phyloP scores from a whole-genome alignment of 2,329 filamentous ascomycete genomes.

The Neonectria faginata region DNA sequence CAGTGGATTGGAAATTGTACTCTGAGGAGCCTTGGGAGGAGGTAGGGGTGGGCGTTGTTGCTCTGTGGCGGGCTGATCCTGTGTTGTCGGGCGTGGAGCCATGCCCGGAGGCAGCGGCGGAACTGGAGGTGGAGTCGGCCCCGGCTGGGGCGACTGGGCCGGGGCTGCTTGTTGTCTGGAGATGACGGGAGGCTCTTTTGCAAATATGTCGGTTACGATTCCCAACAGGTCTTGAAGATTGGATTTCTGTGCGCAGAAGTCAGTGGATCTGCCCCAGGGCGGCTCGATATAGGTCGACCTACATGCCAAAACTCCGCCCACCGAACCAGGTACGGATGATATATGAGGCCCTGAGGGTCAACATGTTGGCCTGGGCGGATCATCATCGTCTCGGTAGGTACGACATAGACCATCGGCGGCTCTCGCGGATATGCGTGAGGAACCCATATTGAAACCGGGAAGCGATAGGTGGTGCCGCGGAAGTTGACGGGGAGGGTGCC shows the following conservation, averaged over 20 bases:
- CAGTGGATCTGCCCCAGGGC: slow-evolving; percentile 5
- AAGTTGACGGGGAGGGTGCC: slow-evolving; percentile 94
- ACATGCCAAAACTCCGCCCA: slow-evolving; percentile 95
- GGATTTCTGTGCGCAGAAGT: slow-evolving; percentile 71
- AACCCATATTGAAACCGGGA: slow-evolving; percentile 92
- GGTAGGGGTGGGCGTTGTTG: slow-evolving; percentile 59
- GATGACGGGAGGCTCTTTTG: slow-evolving; percentile 93
- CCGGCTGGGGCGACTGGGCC: slow-evolving; percentile 46
- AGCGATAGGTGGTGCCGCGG: slow-evolving; percentile 88
- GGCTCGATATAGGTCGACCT: slow-evolving; percentile 50
- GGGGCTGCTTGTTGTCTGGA: slow-evolving; percentile 70
- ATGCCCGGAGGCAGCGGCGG: slow-evolving; percentile 78
- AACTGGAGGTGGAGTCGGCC: slow-evolving; percentile 70
- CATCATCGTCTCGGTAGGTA: slow-evolving; percentile 87
- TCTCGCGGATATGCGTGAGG: slow-evolving; percentile 91
- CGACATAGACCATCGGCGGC: slow-evolving; percentile 88
- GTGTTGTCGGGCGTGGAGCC: slow-evolving; percentile 55
- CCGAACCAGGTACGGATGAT: slow-evolving; percentile 93
- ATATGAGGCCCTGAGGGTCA: slow-evolving; percentile 90
- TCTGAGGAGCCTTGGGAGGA: slow-evolving; percentile 65
- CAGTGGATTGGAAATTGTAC: slow-evolving; percentile 45
- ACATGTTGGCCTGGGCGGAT: slow-evolving; percentile 95
- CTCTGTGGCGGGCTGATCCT: slow-evolving; percentile 49
- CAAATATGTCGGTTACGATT: slow-evolving; percentile 87
- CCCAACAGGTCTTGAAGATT: slow-evolving; percentile 84